Conservation (phyloP, 805 yeast species). For the Barnettozyma wickerhamii region DNA sequence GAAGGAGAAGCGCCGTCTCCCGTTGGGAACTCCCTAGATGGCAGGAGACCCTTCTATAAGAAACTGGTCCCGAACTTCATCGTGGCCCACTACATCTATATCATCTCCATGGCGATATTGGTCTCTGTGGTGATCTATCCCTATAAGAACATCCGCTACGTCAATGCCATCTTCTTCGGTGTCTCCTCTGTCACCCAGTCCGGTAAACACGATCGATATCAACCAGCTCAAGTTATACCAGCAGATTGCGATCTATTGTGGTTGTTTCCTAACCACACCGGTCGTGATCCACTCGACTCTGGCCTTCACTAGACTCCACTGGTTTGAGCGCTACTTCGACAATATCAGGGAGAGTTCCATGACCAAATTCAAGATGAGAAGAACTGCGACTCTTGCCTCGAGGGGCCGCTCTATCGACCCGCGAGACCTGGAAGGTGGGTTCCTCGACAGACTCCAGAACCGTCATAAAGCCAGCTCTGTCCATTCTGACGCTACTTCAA, state of each 20-base stretch:
- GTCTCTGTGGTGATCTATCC: slow-evolving; percentile 80
- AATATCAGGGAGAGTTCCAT: slow-evolving; percentile 74
- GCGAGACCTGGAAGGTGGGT: slow-evolving; percentile 10
- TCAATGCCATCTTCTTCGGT: slow-evolving; percentile 75
- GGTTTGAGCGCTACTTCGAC: slow-evolving; percentile 87
- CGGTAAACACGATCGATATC: slow-evolving; percentile 80
- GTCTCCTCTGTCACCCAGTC: slow-evolving; percentile 85
- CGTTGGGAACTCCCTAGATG: no score
- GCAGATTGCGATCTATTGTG: slow-evolving; percentile 65
- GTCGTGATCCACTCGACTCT: slow-evolving; percentile 80
- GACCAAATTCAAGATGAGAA: slow-evolving; percentile 72
- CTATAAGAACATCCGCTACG: slow-evolving; percentile 55
- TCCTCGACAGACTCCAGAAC: slow-evolving; percentile 7
- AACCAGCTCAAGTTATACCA: slow-evolving; percentile 69
- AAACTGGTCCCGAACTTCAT: slow-evolving; percentile 39
- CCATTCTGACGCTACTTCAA: slow-evolving; percentile 16
- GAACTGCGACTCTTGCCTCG: slow-evolving; percentile 69
- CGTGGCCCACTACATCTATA: slow-evolving; percentile 71
- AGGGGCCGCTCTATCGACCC: slow-evolving; percentile 31
- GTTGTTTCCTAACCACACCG: slow-evolving; percentile 73
- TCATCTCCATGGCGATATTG: slow-evolving; percentile 52
- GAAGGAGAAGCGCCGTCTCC: no score
- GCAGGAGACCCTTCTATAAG: slow-evolving; percentile 34
- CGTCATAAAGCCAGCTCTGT: not conserved
- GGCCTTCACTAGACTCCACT: slow-evolving; percentile 73